Evolutionary conservation across 305 asterid genomes (phyloP).

Genomic region (Solanum hybrid): DNA sequence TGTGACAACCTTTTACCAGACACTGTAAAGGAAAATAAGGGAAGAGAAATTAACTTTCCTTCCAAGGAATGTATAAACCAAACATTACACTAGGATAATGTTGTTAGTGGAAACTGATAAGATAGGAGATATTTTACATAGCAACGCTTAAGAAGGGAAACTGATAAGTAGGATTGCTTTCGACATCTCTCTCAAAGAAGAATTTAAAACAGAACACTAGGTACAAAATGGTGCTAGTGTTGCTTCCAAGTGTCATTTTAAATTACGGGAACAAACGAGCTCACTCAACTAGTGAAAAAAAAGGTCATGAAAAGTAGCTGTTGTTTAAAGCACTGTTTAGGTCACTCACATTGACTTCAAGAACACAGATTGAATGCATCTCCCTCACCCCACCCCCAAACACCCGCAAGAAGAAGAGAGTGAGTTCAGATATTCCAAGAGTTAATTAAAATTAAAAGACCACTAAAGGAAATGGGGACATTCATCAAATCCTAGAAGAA

Average conservation of each 20-base stretch:
- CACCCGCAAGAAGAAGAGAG: background rate
- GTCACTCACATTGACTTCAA: background rate
- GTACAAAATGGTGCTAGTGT: background rate
- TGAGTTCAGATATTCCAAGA: background rate
- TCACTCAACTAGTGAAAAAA: background rate
- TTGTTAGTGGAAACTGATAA: background rate
- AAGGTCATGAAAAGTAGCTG: background rate
- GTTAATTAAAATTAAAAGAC: background rate
- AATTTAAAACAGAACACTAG: background rate
- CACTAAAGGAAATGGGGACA: background rate
- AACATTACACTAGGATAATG: background rate
- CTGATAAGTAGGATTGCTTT: background rate
- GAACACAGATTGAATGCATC: background rate
- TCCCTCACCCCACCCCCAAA: background rate
- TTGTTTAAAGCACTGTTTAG: background rate
- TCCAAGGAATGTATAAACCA: background rate
- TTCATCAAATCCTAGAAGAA: background rate
- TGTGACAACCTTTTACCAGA: slow-evolving; percentile 96
- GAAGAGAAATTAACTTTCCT: background rate
- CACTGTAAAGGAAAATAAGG: slow-evolving; percentile 39
- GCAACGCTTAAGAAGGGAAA: background rate
- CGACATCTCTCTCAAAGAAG: background rate
- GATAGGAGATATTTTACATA: background rate
- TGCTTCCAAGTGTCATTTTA: background rate
- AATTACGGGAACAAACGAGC: background rate